Percentiles rank a stretch among this genome's conserved stretches.
phyloP scores from a whole-genome alignment of 2,329 filamentous ascomycete genomes.

The Cordyceps cateniannulata region DNA sequence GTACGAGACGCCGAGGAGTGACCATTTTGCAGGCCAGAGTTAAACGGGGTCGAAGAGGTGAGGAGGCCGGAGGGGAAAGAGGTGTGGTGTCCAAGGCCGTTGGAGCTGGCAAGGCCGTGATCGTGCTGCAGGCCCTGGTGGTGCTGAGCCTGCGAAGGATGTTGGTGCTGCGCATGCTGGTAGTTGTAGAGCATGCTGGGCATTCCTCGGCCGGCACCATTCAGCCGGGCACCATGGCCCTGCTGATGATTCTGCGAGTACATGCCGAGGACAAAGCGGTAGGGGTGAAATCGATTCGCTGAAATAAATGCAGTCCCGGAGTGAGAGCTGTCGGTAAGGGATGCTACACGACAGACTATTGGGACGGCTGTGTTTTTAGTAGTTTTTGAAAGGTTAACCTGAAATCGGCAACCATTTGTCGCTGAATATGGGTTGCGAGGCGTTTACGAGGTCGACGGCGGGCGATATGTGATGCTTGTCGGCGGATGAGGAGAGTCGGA shows the following conservation, averaged over 20 bases:
- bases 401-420: constrained; percentile 21
- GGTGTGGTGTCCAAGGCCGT: constrained; percentile 43
- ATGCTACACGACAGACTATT: constrained; percentile 18
- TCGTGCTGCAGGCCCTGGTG: constrained; percentile 55
- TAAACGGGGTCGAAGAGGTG: constrained; percentile 57
- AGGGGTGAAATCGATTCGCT: constrained; percentile 1
- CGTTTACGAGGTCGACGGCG: constrained; percentile 11
- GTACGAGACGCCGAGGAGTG: constrained; percentile 42
- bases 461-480: constrained; percentile 21
- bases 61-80: constrained; percentile 39
- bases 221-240: constrained; percentile 69
- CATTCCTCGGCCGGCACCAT: constrained; percentile 50
- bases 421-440: constrained; percentile 7
- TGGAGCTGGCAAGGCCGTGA: constrained; percentile 47
- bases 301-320: not conserved
- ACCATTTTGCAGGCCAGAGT: constrained; percentile 51
- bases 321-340: constrained; percentile 19
- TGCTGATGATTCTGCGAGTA: constrained; percentile 67
- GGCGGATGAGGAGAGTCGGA: constrained; percentile 26
- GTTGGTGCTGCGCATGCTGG: constrained; percentile 54
- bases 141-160: constrained; percentile 59
- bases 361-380: constrained; percentile 3
- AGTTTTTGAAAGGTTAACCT: constrained; percentile 14
- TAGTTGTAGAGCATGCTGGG: constrained; percentile 64
- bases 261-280: constrained; percentile 44